Percentiles rank a stretch among this genome's conserved stretches.
Conservation (phyloP, 768 basidiomycete genomes). For the Boletus huronensis region DNA sequence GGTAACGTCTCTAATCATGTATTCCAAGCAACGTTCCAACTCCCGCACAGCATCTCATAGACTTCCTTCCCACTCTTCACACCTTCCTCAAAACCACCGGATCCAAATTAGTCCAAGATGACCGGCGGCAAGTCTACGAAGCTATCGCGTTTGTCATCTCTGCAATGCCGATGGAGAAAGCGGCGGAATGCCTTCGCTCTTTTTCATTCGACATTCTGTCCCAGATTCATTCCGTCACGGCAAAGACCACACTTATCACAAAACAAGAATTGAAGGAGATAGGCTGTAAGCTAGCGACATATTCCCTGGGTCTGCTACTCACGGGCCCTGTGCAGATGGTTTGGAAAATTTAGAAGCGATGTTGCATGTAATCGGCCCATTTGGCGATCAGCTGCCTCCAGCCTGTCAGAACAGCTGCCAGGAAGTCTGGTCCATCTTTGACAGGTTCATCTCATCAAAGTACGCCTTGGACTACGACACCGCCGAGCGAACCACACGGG, state of each 20-base stretch:
- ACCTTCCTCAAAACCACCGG: constrained; percentile 82
- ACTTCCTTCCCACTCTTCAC: constrained; percentile 89
- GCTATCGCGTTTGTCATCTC: constrained; percentile 95
- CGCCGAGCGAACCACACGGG: constrained; percentile 79
- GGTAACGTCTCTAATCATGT: constrained; percentile 38
- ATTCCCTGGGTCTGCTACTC: neutral
- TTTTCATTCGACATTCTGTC: constrained; percentile 85
- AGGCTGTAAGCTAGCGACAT: constrained; percentile 51
- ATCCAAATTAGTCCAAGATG: constrained; percentile 76
- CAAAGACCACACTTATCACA: constrained; percentile 50
- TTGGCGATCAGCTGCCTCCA: constrained; percentile 77
- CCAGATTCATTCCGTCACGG: constrained; percentile 63
- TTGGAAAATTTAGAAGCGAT: constrained; percentile 94
- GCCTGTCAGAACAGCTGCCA: constrained; percentile 74
- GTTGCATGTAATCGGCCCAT: constrained; percentile 76
- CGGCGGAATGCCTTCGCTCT: constrained; percentile 79
- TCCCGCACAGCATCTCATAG: constrained; percentile 69
- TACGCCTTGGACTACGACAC: constrained; percentile 74
- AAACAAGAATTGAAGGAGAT: constrained; percentile 69
- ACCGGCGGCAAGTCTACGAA: constrained; percentile 89
- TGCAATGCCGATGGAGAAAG: constrained; percentile 87
- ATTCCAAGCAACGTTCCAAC: constrained; percentile 6
- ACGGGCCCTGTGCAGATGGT: constrained; percentile 49
- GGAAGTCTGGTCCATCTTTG: constrained; percentile 83
- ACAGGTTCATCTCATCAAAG: constrained; percentile 67